Conservation (phyloP, 106 monocot species). For the Phalaenopsis aphrodite region DNA sequence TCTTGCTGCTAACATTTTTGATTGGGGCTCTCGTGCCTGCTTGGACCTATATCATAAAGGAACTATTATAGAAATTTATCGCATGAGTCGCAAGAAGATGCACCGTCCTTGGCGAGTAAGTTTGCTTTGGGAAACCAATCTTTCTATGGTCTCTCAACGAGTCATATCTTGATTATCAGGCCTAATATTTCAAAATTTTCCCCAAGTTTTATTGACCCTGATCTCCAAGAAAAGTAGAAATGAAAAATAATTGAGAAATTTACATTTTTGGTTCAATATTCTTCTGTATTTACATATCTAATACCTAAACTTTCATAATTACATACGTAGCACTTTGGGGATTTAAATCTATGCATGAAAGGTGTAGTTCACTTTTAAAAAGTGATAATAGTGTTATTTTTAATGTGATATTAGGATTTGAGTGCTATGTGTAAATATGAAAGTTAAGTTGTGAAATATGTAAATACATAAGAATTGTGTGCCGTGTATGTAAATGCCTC, state of each 20-base stretch:
- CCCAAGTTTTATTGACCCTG: neutral
- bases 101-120: constrained; percentile 90
- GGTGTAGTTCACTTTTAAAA: too few species aligned
- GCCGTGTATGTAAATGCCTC: too few species aligned
- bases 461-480: too few species aligned
- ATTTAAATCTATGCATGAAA: too few species aligned
- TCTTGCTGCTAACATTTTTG: constrained; percentile 98
- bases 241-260: neutral
- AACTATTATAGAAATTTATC: constrained; percentile 97
- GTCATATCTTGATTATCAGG: neutral
- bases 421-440: too few species aligned
- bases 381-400: too few species aligned
- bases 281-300: too few species aligned
- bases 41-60: constrained; percentile 95
- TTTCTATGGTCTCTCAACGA: neutral
- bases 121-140: constrained; percentile 5
- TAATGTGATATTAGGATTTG: too few species aligned
- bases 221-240: neutral
- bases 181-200: neutral
- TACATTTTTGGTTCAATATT: too few species aligned
- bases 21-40: constrained; percentile 99
- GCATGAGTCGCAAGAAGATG: constrained; percentile 99
- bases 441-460: too few species aligned
- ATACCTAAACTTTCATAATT: too few species aligned
- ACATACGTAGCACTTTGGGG: too few species aligned